Base-by-base conservation (phyloP, 805 yeast genomes). In the Candida multigemmis region DNA sequence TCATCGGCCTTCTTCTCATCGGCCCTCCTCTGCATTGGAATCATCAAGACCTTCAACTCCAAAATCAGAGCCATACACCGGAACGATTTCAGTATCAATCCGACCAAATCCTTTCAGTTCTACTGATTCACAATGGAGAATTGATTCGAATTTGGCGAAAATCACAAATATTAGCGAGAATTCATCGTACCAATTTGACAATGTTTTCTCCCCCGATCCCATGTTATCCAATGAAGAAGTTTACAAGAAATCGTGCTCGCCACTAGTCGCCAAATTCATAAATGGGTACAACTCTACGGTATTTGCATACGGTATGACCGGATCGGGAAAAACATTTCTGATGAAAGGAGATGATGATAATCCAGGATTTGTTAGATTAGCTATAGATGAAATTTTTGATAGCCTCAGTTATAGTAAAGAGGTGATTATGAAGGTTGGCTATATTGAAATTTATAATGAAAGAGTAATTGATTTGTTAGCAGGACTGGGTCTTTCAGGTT, bases 291-390 rank as follows among this genome's bases (percentile, higher is more conserved):
- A 85, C 44, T 87, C 87, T 10, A 86, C 96, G 0, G 74, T 87
- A 1, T 85, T 89, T 49, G 96, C 97, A 0, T 85, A 85, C 44
- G 96, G 96, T 19, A 82, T 82, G 85, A 85, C 96, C 0, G 95
- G 95, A 0, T 79, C 93, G 1, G 96, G 96, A 7, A 85, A 85
- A 50, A 85, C 96, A 0, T 76, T 71, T 46, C 72, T 94, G 2
- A 85, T 85, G 94, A 77, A 77, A 36, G 95, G 94, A 16, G 59
- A 65, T 15, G 60, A 51, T 2, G 35, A 39, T 4, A 77, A 75
- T 35, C 75, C 77, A 0, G 94, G 95, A 4, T 63, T 85, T 25
- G 79, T 86, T 22, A 74, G 78, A 21, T 56, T 74, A 20, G 77
- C 89, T 4, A 76, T 77, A 8, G 60, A 65, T 30, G 69, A 71